A percentile compares a stretch with the other conserved stretches of the same genome.
phyloP scores from a whole-genome alignment of 805 yeast genomes.

The Isabelozyma rhagii region DNA sequence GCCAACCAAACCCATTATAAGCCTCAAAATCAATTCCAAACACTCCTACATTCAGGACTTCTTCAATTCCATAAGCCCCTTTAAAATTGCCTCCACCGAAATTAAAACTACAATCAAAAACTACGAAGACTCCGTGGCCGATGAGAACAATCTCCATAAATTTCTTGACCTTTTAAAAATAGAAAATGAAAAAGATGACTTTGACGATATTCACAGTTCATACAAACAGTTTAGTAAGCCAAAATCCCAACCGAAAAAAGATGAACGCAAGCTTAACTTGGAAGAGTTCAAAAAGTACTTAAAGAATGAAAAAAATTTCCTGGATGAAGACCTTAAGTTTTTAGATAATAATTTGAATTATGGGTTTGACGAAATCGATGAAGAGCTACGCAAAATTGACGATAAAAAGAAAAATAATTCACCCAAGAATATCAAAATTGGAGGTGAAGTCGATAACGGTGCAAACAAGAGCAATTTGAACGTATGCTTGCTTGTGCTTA shows the following conservation, averaged over 20 bases:
- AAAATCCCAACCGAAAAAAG: constrained; percentile 5
- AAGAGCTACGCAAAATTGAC: constrained; percentile 29
- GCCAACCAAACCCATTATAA: neutral
- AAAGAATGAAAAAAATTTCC: constrained; percentile 26
- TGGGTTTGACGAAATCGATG: constrained; percentile 37
- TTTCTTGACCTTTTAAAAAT: constrained; percentile 20
- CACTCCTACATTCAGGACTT: constrained; percentile 7
- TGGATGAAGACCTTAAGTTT: constrained; percentile 22
- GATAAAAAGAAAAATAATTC: constrained; percentile 1
- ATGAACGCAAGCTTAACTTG: constrained; percentile 16
- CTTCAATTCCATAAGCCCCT: constrained; percentile 1
- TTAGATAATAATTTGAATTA: constrained; percentile 28
- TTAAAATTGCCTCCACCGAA: constrained; percentile 3
- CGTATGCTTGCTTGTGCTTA: neutral
- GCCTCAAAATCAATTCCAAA: neutral
- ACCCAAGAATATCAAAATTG: constrained; percentile 21
- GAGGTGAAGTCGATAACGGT: constrained; percentile 19
- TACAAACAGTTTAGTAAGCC: constrained; percentile 13
- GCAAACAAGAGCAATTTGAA: neutral
- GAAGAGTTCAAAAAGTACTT: constrained; percentile 29
- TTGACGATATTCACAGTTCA: constrained; percentile 13
- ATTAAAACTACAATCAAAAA: constrained; percentile 23
- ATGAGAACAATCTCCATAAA: constrained; percentile 19
- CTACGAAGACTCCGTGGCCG: constrained; percentile 21
- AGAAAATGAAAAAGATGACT: constrained; percentile 8